Base-by-base conservation (phyloP, 768 basidiomycete genomes). In the Xerocomellus intermedius region DNA sequence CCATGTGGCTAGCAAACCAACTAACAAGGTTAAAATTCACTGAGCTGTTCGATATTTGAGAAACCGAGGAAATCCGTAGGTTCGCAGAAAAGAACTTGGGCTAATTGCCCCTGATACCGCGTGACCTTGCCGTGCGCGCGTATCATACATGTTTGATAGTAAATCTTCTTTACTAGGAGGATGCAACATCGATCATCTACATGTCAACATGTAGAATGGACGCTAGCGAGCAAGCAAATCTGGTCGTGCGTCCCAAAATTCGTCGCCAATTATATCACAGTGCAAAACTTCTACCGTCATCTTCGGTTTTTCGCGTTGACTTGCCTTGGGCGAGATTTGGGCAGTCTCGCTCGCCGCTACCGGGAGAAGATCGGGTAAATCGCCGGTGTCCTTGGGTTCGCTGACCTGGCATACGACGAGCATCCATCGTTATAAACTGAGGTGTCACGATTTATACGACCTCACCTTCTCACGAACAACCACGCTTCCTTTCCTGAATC, bases 401-500 rank as follows among this genome's bases (percentile, higher is more conserved):
- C 45, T 30, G 33, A 52, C 33, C 64, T 64, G 22, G 3, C n/a
- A 8, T n/a, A 10, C 30, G 10, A 22, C 8, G 21, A 14, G 24
- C 5, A 10, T 39, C 39, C 19, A 39, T 46, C 36, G 33, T 43
- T 32, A 30, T 24, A 12, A 32, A 35, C 13, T 3, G 21, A 21
- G 17, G 1, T 12, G 2, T 13, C 19, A 49, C 10, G 6, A 17
- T 36, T 8, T 2, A 28, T 10, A 16, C 6, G 10, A 38, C 1
- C 59, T 46, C 57, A 81, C 86, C 73, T 81, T 76, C 59, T 86
- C 79, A 53, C 93, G 82, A 43, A 93, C 80, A 12, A 98, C 68
- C 3, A 92, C 78, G 61, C 89, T 94, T 12, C 97, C 97, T 68
- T 95, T 96, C 48, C 89, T 77, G 64, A 81, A 96, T 55, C 86